phyloP scores from a whole-genome alignment of 805 yeast genomes.

The Monosporozyma siamensis region DNA sequence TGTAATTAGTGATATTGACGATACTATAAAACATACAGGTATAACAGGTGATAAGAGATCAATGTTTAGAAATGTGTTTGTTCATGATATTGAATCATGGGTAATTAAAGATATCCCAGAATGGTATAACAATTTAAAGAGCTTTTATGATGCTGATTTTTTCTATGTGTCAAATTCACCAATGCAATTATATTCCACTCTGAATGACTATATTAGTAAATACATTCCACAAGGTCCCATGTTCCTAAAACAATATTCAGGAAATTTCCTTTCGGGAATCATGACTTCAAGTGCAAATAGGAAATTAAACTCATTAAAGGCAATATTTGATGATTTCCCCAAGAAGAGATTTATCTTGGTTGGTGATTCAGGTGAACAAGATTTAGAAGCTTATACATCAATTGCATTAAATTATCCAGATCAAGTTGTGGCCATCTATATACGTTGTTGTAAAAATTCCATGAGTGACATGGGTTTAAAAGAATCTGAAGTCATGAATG shows the following conservation, averaged over 20 bases:
- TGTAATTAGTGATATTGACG: conserved; percentile 87
- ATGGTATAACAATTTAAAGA: conserved; percentile 54
- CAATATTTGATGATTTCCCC: conserved; percentile 65
- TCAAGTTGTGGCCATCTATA: conserved; percentile 64
- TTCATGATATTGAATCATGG: conserved; percentile 58
- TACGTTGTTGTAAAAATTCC: conserved; percentile 66
- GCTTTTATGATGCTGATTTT: conserved; percentile 42
- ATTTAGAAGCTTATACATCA: conserved; percentile 80
- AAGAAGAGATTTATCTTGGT: conserved; percentile 67
- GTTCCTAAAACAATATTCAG: conserved; percentile 79
- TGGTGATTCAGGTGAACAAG: conserved; percentile 96
- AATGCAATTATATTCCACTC: conserved; percentile 67
- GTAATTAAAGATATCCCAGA: conserved; percentile 61
- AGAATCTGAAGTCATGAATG: conserved; percentile 20
- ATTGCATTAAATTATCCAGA: conserved; percentile 54
- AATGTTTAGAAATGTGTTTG: conserved; percentile 67
- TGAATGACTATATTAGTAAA: conserved; percentile 19
- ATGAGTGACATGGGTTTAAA: conserved; percentile 45
- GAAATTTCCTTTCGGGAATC: conserved; percentile 69
- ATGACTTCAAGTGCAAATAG: conserved; percentile 83
- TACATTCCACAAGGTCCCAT: conserved; percentile 72
- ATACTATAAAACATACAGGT: conserved; percentile 85
- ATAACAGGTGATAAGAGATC: conserved; percentile 82
- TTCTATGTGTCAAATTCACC: conserved; percentile 97
- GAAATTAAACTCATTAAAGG: conserved; percentile 55